A percentile compares a stretch with the other conserved stretches of the same genome.
These are phyloP conservation scores for Madurella mycetomatis DNA, from an alignment of 2,329 filamentous ascomycete genomes.

Conservation along the genomic window DNA sequence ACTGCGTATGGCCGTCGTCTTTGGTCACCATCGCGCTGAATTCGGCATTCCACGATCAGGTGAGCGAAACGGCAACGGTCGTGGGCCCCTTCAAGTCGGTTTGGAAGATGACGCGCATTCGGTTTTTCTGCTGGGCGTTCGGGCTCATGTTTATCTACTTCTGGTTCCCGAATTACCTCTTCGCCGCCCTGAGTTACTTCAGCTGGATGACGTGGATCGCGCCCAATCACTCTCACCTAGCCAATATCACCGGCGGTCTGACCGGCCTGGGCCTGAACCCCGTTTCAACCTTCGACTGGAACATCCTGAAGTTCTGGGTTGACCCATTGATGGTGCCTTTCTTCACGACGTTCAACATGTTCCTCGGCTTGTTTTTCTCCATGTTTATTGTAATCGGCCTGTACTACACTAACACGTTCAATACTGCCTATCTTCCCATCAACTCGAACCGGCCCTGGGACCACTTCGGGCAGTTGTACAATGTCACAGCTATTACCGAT, in stretches of 20 bases:
- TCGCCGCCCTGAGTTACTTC: slow-evolving; percentile 40
- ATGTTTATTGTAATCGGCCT: slow-evolving; percentile 24
- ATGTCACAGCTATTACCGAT: slow-evolving; percentile 30
- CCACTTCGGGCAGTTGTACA: slow-evolving; percentile 37
- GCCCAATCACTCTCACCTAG: slow-evolving; percentile 39
- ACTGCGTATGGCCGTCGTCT: slow-evolving; percentile 40
- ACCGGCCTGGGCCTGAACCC: slow-evolving; percentile 45
- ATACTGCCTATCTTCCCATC: slow-evolving; percentile 38
- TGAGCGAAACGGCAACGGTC: slow-evolving; percentile 27
- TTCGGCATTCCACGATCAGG: slow-evolving; percentile 31
- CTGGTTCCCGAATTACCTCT: slow-evolving; percentile 46
- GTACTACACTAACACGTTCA: slow-evolving; percentile 29
- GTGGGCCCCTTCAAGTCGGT: slow-evolving; percentile 33
- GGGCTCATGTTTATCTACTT: slow-evolving; percentile 43
- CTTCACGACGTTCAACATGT: slow-evolving; percentile 26
- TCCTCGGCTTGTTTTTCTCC: slow-evolving; percentile 23
- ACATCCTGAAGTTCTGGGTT: slow-evolving; percentile 31
- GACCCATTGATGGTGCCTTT: slow-evolving; percentile 30
- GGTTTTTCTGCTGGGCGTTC: slow-evolving; percentile 37
- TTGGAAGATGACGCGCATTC: slow-evolving; percentile 36
- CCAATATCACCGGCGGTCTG: slow-evolving; percentile 39
- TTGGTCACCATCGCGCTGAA: slow-evolving; percentile 37
- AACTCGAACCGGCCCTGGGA: slow-evolving; percentile 39
- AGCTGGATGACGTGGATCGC: slow-evolving; percentile 50
- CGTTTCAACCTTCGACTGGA: slow-evolving; percentile 48